A percentile compares a stretch with the other conserved stretches of the same genome.
Evolutionary conservation across 2,329 filamentous ascomycete species (phyloP).

Genomic region (Scorias spongiosa): DNA sequence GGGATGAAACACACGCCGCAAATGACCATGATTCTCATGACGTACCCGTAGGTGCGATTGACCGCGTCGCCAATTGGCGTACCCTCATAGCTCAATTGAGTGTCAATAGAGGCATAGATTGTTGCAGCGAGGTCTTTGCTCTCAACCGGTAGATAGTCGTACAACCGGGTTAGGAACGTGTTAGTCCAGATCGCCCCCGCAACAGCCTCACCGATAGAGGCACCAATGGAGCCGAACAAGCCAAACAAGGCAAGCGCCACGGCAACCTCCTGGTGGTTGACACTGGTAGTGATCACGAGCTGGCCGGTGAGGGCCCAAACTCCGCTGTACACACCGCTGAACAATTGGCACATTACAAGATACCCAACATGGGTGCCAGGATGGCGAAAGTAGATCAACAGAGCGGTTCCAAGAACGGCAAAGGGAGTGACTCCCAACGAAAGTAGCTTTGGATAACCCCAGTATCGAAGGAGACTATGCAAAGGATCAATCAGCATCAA

Average conservation of each 20-base stretch:
- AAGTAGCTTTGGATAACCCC: neutral
- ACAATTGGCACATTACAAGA: slow-evolving; percentile 22
- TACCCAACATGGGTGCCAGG: slow-evolving; percentile 15
- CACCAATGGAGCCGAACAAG: slow-evolving; percentile 1
- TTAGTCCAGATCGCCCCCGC: slow-evolving; percentile 4
- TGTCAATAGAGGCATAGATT: neutral
- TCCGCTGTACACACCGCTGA: slow-evolving; percentile 32
- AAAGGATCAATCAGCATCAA: neutral
- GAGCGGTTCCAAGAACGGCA: slow-evolving; percentile 20
- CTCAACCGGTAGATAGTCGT: slow-evolving; percentile 3
- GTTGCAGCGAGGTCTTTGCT: neutral
- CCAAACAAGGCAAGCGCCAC: slow-evolving; percentile 1
- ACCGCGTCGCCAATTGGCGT: neutral
- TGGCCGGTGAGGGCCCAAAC: slow-evolving; percentile 2
- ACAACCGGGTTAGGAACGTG: slow-evolving; percentile 19
- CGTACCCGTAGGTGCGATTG: neutral
- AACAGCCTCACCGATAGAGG: slow-evolving; percentile 2
- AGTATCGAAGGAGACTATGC: neutral
- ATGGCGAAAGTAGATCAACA: slow-evolving; percentile 20
- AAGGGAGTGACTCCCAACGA: slow-evolving; percentile 5
- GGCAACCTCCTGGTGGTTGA: slow-evolving; percentile 4
- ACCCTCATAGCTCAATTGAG: neutral
- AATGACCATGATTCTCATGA: neutral
- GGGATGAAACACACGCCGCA: neutral
- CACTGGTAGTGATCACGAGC: slow-evolving; percentile 1